phyloP scores from a whole-genome alignment of 1,284 basidiomycete species.

The Microbotryum intermedium region DNA sequence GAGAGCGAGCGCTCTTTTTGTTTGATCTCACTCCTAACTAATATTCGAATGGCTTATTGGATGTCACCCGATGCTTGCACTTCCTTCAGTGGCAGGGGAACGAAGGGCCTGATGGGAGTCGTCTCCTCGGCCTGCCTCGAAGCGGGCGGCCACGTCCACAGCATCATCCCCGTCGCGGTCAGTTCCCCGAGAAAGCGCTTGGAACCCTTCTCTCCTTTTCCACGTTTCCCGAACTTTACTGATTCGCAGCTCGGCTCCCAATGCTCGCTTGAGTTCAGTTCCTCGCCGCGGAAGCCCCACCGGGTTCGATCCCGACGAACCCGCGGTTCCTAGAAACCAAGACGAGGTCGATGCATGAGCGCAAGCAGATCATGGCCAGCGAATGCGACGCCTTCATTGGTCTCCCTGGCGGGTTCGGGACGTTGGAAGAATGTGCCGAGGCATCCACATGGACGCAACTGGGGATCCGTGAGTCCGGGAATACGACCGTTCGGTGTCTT shows the following conservation, averaged over 20 bases:
- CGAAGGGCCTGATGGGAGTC: conserved; percentile 24
- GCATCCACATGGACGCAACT: conserved; percentile 39
- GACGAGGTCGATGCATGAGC: conserved; percentile 37
- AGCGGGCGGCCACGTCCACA: conserved; percentile 18
- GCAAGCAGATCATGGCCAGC: conserved; percentile 35
- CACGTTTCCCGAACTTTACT: not conserved
- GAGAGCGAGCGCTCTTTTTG: not conserved
- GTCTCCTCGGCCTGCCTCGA: conserved; percentile 4
- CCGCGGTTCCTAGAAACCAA: conserved; percentile 31
- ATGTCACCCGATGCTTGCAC: not conserved
- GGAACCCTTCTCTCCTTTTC: not conserved
- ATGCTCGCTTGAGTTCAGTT: conserved; percentile 13
- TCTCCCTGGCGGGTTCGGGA: conserved; percentile 38
- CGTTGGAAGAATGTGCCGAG: conserved; percentile 38
- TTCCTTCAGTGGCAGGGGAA: conserved; percentile 20
- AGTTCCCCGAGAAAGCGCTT: not conserved
- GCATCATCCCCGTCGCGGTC: conserved; percentile 25
- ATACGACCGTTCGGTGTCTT: not conserved
- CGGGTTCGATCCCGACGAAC: not conserved
- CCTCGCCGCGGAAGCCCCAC: conserved; percentile 18
- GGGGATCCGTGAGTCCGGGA: conserved; percentile 31
- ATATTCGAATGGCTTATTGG: not conserved
- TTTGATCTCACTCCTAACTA: not conserved
- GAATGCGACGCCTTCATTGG: conserved; percentile 36
- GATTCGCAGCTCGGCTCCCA: not conserved